Conservation (phyloP, 768 basidiomycete species). For the Lactifluus subvellereus region DNA sequence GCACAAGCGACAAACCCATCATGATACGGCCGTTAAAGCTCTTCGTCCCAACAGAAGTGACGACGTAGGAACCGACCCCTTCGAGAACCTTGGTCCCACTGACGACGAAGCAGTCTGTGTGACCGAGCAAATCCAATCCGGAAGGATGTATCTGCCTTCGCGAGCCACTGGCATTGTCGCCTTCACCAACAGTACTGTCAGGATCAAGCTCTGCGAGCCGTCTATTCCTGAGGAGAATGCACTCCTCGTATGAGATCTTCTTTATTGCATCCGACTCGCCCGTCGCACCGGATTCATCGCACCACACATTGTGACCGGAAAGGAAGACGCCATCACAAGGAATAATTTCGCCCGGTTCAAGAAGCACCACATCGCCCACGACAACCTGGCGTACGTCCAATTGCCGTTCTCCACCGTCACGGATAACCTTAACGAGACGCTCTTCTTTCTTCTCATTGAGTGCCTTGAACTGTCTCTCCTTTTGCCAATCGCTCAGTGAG, state of each 20-base stretch:
- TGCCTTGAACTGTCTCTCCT: slow-evolving; percentile 92
- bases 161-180: slow-evolving; percentile 29
- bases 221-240: slow-evolving; percentile 44
- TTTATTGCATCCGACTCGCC: slow-evolving; percentile 95
- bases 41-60: slow-evolving; percentile 86
- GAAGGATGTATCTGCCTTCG: slow-evolving; percentile 11
- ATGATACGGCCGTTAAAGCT: slow-evolving; percentile 96
- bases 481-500: slow-evolving; percentile 96
- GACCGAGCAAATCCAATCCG: slow-evolving; percentile 35
- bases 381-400: slow-evolving; percentile 63
- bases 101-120: slow-evolving; percentile 88
- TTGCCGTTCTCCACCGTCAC: slow-evolving; percentile 28
- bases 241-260: slow-evolving; percentile 75
- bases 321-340: slow-evolving; percentile 97
- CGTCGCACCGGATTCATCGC: slow-evolving; percentile 94
- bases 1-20: slow-evolving; percentile 64
- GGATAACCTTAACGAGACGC: slow-evolving; percentile 70
- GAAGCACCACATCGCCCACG: slow-evolving; percentile 85
- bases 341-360: slow-evolving; percentile 94
- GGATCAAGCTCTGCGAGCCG: slow-evolving; percentile 22
- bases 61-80: slow-evolving; percentile 88
- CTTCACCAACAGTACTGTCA: slow-evolving; percentile 2
- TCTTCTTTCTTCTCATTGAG: slow-evolving; percentile 96
- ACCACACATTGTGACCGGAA: slow-evolving; percentile 86
- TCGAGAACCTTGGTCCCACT: slow-evolving; percentile 91